Percentiles rank a stretch among this genome's conserved stretches.
phyloP scores from a whole-genome alignment of 31 red algal species.

The Pterothamnion heteromorphum region DNA sequence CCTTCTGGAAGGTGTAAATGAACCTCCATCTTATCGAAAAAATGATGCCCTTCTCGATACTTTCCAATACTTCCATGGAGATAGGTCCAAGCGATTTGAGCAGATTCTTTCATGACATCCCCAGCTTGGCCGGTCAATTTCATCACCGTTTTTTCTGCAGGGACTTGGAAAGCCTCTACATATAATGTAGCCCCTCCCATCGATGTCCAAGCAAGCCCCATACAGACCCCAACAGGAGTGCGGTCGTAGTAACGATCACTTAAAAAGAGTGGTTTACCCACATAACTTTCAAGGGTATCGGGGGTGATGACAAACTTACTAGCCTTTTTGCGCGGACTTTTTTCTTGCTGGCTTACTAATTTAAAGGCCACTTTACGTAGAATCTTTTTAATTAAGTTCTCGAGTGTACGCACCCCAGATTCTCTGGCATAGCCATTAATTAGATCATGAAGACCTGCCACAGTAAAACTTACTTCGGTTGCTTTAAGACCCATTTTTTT shows the following conservation, averaged over 20 bases:
- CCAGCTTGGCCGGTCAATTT: constrained; percentile 88
- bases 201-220: constrained; percentile 87
- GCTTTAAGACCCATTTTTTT: constrained; percentile 65
- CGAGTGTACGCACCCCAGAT: constrained; percentile 83
- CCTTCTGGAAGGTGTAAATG: constrained; percentile 98
- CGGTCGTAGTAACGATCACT: constrained; percentile 66
- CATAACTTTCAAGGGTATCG: constrained; percentile 50
- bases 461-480: constrained; percentile 59
- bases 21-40: constrained; percentile 62
- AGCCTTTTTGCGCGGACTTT: not conserved
- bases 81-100: constrained; percentile 84
- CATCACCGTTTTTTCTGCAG: not conserved
- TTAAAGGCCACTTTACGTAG: constrained; percentile 82
- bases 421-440: constrained; percentile 87
- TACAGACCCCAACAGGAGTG: constrained; percentile 72
- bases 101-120: constrained; percentile 93
- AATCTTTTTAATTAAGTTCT: constrained; percentile 86
- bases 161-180: constrained; percentile 74
- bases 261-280: constrained; percentile 77
- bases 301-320: constrained; percentile 36
- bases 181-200: constrained; percentile 86
- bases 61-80: constrained; percentile 52
- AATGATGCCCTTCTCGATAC: constrained; percentile 47
- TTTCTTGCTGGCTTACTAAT: constrained; percentile 47
- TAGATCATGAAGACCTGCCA: constrained; percentile 48